A percentile compares a stretch with the other conserved stretches of the same genome.
phyloP scores from a whole-genome alignment of 2,329 filamentous ascomycete species.

The Claviceps maximensis region DNA sequence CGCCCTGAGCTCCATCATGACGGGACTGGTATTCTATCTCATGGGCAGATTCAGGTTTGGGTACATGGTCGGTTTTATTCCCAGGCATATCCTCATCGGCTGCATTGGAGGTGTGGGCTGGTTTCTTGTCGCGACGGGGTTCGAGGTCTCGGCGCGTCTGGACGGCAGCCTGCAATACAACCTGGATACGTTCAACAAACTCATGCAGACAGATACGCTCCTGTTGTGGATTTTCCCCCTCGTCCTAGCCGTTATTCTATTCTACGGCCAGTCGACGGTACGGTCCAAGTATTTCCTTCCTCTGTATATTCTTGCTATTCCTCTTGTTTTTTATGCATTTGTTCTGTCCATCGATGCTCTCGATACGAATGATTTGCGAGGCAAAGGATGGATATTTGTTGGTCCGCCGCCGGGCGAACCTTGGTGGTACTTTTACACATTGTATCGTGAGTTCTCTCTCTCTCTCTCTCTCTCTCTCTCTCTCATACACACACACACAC shows the following conservation, averaged over 20 bases:
- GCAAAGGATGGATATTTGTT: slow-evolving; percentile 81
- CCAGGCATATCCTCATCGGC: slow-evolving; percentile 87
- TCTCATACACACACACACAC: neutral
- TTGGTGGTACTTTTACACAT: slow-evolving; percentile 95
- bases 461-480: neutral
- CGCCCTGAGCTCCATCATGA: slow-evolving; percentile 79
- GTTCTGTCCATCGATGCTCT: slow-evolving; percentile 57
- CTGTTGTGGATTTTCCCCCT: slow-evolving; percentile 76
- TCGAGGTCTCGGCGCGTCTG: slow-evolving; percentile 84
- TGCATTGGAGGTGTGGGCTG: slow-evolving; percentile 96
- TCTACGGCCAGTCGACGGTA: slow-evolving; percentile 62
- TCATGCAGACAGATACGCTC: slow-evolving; percentile 62
- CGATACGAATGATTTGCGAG: slow-evolving; percentile 52
- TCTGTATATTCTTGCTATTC: slow-evolving; percentile 70
- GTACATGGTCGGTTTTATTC: slow-evolving; percentile 92
- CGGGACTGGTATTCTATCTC: slow-evolving; percentile 78
- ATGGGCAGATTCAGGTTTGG: slow-evolving; percentile 82
- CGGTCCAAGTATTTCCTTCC: slow-evolving; percentile 78
- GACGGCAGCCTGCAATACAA: slow-evolving; percentile 78
- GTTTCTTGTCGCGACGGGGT: slow-evolving; percentile 81
- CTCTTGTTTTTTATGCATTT: slow-evolving; percentile 64
- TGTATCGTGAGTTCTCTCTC: slow-evolving; percentile 56
- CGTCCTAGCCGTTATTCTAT: slow-evolving; percentile 59
- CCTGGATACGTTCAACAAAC: slow-evolving; percentile 57
- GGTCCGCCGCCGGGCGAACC: slow-evolving; percentile 73